phyloP scores from a whole-genome alignment of 306 rosid genomes.

The Sindora glabra region DNA sequence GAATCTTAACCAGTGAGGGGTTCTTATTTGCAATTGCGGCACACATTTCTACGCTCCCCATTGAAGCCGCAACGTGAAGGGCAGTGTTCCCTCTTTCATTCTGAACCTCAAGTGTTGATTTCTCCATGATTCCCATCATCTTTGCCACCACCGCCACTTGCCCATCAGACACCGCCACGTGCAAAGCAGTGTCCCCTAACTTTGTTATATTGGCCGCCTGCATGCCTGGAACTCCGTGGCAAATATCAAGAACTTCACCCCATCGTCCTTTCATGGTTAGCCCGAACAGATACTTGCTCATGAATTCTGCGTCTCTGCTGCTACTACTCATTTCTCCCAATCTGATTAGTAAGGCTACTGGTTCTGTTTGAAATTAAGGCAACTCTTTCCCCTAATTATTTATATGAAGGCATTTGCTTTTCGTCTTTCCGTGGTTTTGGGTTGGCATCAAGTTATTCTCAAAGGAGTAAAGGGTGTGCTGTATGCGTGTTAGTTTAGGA shows the following conservation, averaged over 20 bases:
- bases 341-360: no score
- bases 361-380: no score
- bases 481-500: no score
- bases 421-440: no score
- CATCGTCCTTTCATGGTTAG: constrained; percentile 28
- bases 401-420: no score
- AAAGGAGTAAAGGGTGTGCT: no score
- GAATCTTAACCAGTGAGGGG: not conserved
- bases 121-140: not conserved
- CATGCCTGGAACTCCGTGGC: not conserved
- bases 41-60: constrained; percentile 29
- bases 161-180: constrained; percentile 38
- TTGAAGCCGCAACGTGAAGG: constrained; percentile 36
- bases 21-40: not conserved
- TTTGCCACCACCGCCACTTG: constrained; percentile 5
- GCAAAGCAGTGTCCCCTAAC: constrained; percentile 44
- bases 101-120: not conserved
- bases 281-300: not conserved
- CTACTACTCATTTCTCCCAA: no score
- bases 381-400: no score
- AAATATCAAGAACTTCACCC: constrained; percentile 12
- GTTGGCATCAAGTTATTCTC: no score
- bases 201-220: constrained; percentile 22
- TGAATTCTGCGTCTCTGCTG: not conserved
- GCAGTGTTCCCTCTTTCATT: constrained; percentile 28